Base-by-base conservation (phyloP, 1,139 yeast genomes). In the Yarrowia galli region DNA sequence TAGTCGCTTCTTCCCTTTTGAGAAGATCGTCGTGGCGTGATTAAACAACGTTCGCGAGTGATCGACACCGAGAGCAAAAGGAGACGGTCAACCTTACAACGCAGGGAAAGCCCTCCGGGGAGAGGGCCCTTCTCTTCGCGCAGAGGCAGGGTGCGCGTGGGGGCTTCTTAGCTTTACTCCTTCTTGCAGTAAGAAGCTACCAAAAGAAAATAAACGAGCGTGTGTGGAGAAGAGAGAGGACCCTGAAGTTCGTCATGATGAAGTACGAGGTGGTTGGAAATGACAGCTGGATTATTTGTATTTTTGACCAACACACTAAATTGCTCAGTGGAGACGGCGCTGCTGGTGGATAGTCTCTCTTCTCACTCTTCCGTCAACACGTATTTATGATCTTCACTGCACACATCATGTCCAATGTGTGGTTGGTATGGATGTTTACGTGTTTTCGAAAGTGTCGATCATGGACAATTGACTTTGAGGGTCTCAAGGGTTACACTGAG, bases 1-100 rank as follows among this genome's bases (percentile, higher is more conserved):
- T n/a, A 36, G 10, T 20, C 36, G n/a, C 35, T 18, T 3, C 3
- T 23, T 54, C 61, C 48, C n/a, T 32, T 54, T 54, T 22, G 48
- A 40, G 46, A 18, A 2, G 61, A 54, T 54, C 61, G 61, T 25
- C 61, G 36, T 54, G 61, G 61, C 61, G 61, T 54, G 61, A 54
- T 54, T 54, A 54, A 54, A 54, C 45, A 36, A 22, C 60, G 45
- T 53, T 53, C 35, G 60, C 45, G 45, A 53, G 45, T 53, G 60
- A 54, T 54, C 61, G 61, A 40, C 61, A 54, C 36, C n/a, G 60
- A 22, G 22, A 36, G 45, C 60, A 53, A 53, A 53, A 36, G 60
- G 60, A 53, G 60, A 22, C 32, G 32, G 38, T 16, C 35, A 22
- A 23, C 43, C 22, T 35, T 22, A 36, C 10, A 15, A 51, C 28